Base-by-base conservation (phyloP, 2,329 filamentous ascomycete species). In the Plectosphaerella plurivora region DNA sequence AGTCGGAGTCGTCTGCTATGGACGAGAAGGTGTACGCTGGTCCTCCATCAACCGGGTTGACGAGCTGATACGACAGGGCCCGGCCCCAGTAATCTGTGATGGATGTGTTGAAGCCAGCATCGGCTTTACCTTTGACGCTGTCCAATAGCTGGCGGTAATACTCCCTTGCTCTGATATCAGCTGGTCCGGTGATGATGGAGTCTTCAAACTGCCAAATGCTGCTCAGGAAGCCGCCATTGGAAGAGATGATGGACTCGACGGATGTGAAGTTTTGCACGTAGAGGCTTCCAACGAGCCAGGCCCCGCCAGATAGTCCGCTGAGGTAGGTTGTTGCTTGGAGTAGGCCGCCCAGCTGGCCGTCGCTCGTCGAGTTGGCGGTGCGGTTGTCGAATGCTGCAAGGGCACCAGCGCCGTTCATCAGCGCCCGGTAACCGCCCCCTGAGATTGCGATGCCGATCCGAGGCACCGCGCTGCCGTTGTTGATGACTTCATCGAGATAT, bases 51-150 rank as follows among this genome's bases (percentile, higher is more conserved):
- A 75, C 77, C 10, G 81, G 84, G 63, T 91, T 87, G 62, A 94
- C 80, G 33, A 95, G 78, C 68, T 94, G 89, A 69, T 88, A 95
- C 1, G 86, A 86, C n/a, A 96, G 77, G 46, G 89, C 89, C 53
- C 91, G 87, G 25, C 89, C 89, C 87, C 91, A 93, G 65, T 89
- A 88, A 69, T 95, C 90, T 0, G 90, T 94, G 51, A 94, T 76
- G 2, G 87, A 84, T 1, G 78, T 82, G 45, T 55, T 69, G 50
- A 57, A 92, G 1, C 83, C 81, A 4, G 86, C 86, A 53, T 85
- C 67, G 1, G 64, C 61, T 70, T 93, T 94, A 4, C 65, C 73
- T 0, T 73, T 58, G 1, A 91, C 86, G 14, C 81, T 74, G 11
- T 79, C 68, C 6, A 72, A 63, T 15, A 93, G 68, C 25, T 84